Conservation (phyloP, 768 basidiomycete genomes). For the Chalciporus piperatus region DNA sequence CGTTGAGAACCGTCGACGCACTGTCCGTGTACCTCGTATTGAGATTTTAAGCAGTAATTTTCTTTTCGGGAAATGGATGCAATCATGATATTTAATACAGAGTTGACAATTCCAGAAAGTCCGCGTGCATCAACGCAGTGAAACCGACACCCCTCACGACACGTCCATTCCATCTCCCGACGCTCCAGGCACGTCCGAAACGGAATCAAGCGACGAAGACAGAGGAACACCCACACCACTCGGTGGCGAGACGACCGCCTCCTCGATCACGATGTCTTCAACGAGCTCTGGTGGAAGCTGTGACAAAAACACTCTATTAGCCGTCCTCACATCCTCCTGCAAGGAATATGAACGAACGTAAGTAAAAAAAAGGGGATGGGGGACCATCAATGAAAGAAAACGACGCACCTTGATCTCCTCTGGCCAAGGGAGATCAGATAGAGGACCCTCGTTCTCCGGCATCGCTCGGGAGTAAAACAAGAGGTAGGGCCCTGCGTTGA, state of each 20-base stretch:
- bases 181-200: not conserved
- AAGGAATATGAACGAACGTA: not conserved
- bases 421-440: slow-evolving; percentile 24
- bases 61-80: no score
- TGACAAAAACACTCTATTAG: slow-evolving; percentile 37
- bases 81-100: no score
- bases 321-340: slow-evolving; percentile 36
- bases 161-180: not conserved
- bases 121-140: no score
- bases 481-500: slow-evolving; percentile 75
- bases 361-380: not conserved
- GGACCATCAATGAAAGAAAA: not conserved
- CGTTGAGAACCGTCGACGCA: slow-evolving; percentile 18
- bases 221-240: not conserved
- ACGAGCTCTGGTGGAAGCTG: slow-evolving; percentile 32
- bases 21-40: no score
- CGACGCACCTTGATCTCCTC: slow-evolving; percentile 27
- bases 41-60: no score
- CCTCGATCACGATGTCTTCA: slow-evolving; percentile 22
- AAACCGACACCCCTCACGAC: not conserved
- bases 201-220: not conserved
- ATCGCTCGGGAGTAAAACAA: slow-evolving; percentile 58
- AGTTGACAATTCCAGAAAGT: no score
- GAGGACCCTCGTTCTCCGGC: slow-evolving; percentile 16
- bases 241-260: slow-evolving; percentile 1